Base-by-base conservation (phyloP, 768 basidiomycete species). In the Pleurotus tuoliensis region DNA sequence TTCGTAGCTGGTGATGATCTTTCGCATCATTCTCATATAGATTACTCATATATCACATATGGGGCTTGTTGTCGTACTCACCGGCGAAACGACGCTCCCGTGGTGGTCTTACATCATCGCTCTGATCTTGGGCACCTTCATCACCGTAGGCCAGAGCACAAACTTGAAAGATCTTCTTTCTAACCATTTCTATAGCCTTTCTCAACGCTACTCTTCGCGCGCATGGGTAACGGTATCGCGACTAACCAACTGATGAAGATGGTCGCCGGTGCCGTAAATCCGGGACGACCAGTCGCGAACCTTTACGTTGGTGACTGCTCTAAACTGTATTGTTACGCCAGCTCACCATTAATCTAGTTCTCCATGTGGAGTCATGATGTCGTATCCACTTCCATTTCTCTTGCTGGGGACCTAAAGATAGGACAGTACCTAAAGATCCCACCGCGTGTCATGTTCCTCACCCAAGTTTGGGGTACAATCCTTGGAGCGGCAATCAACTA, bases 341-440 rank as follows among this genome's bases (percentile, higher is more conserved):
- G 24, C 39, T 53, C 5, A 53, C 5, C 16, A 1, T 6, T 4
- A 3, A 5, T 12, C 15, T 34, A 84, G 82, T 86, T 86, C 68
- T 78, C 82, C 0, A 84, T 84, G 82, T 85, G 84, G 83, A 83
- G 82, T 62, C 82, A 84, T 59, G 82, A 83, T 60, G 78, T 83
- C 47, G 72, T 87, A 38, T 68, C 74, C 13, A 83, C 77, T 30
- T 84, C 81, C 0, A 77, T 84, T 49, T 63, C 62, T 30, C 72
- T 85, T 9, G 81, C 83, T 1, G 71, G 73, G 37, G 84, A 87
- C 64, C 71, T 90, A 59, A 92, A 92, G 70, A 79, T 90, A 61
- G 88, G 84, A 20, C 86, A 89, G 67, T 83, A 84, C 65, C 69
- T 81, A 1, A 87, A 87, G 67, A 79, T 89, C 43, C 85, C 87